Evolutionary conservation across 441 rosid genomes (phyloP).

Genomic region (Raphanus hybrid): DNA sequence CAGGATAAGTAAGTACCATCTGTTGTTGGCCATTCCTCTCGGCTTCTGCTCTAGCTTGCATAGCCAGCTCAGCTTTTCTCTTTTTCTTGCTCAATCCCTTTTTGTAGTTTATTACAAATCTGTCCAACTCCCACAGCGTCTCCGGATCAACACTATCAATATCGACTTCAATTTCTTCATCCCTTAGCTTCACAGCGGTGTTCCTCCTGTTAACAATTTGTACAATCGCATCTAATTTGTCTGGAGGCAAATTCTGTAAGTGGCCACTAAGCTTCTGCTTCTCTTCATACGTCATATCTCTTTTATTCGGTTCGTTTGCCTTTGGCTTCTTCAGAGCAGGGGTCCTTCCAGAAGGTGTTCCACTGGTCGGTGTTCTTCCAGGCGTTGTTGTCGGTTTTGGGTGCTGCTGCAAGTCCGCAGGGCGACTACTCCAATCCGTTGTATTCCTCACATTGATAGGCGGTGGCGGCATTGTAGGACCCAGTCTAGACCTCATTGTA

Average conservation of each 20-base stretch:
- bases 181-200: slow-evolving; percentile 75
- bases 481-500: slow-evolving; percentile 60
- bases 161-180: slow-evolving; percentile 97
- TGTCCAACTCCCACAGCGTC: slow-evolving; percentile 98
- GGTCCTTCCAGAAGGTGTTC: slow-evolving; percentile 81
- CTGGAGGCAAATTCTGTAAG: slow-evolving; percentile 88
- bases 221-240: slow-evolving; percentile 89
- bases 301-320: slow-evolving; percentile 94
- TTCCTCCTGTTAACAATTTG: slow-evolving; percentile 93
- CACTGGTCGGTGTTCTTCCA: slow-evolving; percentile 54
- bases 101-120: slow-evolving; percentile 93
- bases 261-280: slow-evolving; percentile 94
- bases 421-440: slow-evolving; percentile 63
- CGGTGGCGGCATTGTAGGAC: slow-evolving; percentile 62
- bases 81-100: slow-evolving; percentile 95
- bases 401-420: slow-evolving; percentile 48
- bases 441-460: slow-evolving; percentile 83
- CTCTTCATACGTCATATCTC: slow-evolving; percentile 99
- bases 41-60: too few relatives aligned
- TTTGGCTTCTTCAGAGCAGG: slow-evolving; percentile 95
- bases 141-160: slow-evolving; percentile 98
- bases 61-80: slow-evolving; percentile 45
- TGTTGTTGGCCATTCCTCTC: too few relatives aligned
- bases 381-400: slow-evolving; percentile 59
- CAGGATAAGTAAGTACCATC: too few relatives aligned